A percentile compares a stretch with the other conserved stretches of the same genome.
Conservation (phyloP, 345 rosid species). For the Citropsis articulata region DNA sequence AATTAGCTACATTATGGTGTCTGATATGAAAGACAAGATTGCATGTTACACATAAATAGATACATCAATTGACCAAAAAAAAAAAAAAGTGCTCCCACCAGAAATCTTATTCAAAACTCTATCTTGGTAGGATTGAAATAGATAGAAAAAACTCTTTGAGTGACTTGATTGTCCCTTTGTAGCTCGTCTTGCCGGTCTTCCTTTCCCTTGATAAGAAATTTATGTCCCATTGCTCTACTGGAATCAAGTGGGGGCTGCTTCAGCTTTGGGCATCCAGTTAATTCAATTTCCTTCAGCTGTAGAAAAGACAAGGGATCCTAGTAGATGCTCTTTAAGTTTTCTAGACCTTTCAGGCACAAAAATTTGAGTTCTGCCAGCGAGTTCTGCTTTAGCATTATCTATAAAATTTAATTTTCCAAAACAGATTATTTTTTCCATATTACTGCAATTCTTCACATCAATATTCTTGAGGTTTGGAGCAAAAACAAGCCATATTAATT, state of each 20-base stretch:
- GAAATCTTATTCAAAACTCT: no score
- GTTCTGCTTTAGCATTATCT: background rate
- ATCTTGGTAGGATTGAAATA: no score
- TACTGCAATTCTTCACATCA: background rate
- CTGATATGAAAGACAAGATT: background rate
- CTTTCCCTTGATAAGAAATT: no score
- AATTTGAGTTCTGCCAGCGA: constrained; percentile 20
- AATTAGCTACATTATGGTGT: no score
- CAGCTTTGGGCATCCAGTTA: background rate
- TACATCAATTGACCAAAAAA: no score
- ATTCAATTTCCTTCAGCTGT: background rate
- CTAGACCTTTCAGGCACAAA: background rate
- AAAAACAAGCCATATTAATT: constrained; percentile 24
- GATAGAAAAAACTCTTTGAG: background rate
- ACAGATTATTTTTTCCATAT: constrained; percentile 23
- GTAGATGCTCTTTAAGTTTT: constrained; percentile 19
- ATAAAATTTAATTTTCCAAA: background rate
- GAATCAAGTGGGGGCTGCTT: background rate
- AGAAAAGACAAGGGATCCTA: constrained; percentile 15
- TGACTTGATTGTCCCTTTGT: background rate
- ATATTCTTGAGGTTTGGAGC: constrained; percentile 20
- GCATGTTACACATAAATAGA: no score
- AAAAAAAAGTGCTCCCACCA: no score
- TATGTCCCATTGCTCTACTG: no score
- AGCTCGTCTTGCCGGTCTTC: background rate